Conservation (phyloP, 2,329 filamentous ascomycete genomes). For the Trichophyton simii region DNA sequence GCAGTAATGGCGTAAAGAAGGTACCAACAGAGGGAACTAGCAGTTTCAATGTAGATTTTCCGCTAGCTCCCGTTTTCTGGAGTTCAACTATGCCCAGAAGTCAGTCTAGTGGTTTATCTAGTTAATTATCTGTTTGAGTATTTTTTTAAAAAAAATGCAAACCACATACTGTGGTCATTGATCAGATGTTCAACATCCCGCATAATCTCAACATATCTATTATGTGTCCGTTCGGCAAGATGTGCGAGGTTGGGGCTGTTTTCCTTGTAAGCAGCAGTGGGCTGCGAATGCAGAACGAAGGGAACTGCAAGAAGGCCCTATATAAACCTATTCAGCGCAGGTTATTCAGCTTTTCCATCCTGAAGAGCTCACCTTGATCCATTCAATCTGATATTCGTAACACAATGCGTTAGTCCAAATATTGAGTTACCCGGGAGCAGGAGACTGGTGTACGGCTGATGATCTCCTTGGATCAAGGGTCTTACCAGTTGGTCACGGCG, state of each 20-base stretch:
- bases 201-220: constrained; percentile 90
- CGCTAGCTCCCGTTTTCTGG: constrained; percentile 49
- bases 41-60: constrained; percentile 81
- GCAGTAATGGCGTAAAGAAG: constrained; percentile 79
- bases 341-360: not conserved
- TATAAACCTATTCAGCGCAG: not conserved
- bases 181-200: constrained; percentile 84
- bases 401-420: not conserved
- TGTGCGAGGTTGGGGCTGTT: constrained; percentile 50
- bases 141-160: not conserved
- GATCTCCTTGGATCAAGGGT: not conserved
- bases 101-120: not conserved
- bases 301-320: constrained; percentile 75
- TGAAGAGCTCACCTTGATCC: constrained; percentile 58
- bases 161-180: constrained; percentile 65
- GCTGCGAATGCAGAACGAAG: constrained; percentile 92
- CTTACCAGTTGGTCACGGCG: constrained; percentile 74
- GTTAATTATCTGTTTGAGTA: not conserved
- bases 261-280: constrained; percentile 69
- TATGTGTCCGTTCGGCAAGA: constrained; percentile 69
- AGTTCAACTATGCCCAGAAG: constrained; percentile 48
- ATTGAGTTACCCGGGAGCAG: not conserved
- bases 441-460: not conserved
- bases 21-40: constrained; percentile 83
- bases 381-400: constrained; percentile 50